Evolutionary conservation across 257 asterid species (phyloP).

Genomic region (Linaria vulgaris): DNA sequence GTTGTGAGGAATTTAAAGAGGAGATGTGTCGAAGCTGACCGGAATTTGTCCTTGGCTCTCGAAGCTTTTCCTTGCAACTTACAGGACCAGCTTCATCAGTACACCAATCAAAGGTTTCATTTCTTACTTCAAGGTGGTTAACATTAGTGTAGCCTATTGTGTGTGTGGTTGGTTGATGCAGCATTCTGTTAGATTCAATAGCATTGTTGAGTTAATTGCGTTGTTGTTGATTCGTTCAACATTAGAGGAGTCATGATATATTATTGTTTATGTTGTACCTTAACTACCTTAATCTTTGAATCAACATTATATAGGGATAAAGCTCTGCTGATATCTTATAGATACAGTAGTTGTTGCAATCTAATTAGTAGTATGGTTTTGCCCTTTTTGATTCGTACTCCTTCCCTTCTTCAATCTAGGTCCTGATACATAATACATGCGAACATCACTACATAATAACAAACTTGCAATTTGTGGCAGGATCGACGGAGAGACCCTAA

Average conservation of each 20-base stretch:
- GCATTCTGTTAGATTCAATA: no score
- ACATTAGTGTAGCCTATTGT: no score
- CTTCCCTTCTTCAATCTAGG: neutral
- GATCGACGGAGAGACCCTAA: conserved; percentile 67
- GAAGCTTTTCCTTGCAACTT: conserved; percentile 73
- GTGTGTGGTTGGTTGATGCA: no score
- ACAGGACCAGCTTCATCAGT: conserved; percentile 65
- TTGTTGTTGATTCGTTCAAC: no score
- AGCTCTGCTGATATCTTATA: neutral
- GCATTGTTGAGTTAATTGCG: no score
- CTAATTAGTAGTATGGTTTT: neutral
- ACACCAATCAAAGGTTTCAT: conserved; percentile 47
- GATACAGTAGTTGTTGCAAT: neutral
- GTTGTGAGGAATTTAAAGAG: conserved; percentile 55
- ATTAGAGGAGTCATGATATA: conserved; percentile 2
- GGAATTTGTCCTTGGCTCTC: conserved; percentile 58
- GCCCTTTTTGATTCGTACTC: no score
- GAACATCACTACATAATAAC: neutral
- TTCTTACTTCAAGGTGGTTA: conserved; percentile 17
- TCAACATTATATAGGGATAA: neutral
- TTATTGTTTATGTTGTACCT: conserved; percentile 1
- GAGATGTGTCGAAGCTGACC: conserved; percentile 55
- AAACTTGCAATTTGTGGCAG: conserved; percentile 41
- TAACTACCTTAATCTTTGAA: neutral
- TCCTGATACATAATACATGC: neutral